A percentile compares a stretch with the other conserved stretches of the same genome.
Evolutionary conservation across 1,284 basidiomycete genomes (phyloP).

Genomic region (Cutaneotrichosporon spelunceum): DNA sequence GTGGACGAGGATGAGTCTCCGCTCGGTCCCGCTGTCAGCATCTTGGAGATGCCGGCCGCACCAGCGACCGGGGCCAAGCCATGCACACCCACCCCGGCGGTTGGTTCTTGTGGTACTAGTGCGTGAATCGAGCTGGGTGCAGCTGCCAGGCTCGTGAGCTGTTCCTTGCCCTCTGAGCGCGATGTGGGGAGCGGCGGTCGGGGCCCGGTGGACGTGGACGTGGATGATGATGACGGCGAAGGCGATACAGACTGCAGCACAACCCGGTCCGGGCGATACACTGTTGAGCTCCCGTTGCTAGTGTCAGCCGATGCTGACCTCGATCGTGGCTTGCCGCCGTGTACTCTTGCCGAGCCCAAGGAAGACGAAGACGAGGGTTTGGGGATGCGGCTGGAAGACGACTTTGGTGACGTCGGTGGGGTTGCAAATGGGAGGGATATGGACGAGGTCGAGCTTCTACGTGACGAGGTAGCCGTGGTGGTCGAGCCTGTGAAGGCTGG

Average conservation of each 20-base stretch:
- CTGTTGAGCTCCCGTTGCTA: neutral
- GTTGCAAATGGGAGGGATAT: constrained; percentile 18
- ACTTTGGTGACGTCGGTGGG: constrained; percentile 18
- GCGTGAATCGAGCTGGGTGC: neutral
- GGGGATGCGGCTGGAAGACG: constrained; percentile 8
- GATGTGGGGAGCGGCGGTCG: neutral
- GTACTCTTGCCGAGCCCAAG: neutral
- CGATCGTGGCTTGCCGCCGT: constrained; percentile 10
- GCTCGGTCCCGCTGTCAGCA: neutral
- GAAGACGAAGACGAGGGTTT: constrained; percentile 2
- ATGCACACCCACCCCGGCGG: neutral
- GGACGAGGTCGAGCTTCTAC: constrained; percentile 22
- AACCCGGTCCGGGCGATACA: neutral
- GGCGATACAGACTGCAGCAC: neutral
- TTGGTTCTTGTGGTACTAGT: neutral
- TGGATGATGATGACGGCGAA: neutral
- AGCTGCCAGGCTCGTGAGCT: neutral
- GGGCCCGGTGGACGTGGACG: neutral
- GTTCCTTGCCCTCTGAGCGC: neutral
- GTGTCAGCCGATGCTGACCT: constrained; percentile 11
- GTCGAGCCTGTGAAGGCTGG: constrained; percentile 8
- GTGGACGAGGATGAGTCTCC: neutral
- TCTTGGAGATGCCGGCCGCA: neutral
- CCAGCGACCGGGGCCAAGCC: neutral
- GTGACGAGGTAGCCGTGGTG: constrained; percentile 12